phyloP scores from a whole-genome alignment of 2,329 filamentous ascomycete genomes.

The Cercospora berteroae region DNA sequence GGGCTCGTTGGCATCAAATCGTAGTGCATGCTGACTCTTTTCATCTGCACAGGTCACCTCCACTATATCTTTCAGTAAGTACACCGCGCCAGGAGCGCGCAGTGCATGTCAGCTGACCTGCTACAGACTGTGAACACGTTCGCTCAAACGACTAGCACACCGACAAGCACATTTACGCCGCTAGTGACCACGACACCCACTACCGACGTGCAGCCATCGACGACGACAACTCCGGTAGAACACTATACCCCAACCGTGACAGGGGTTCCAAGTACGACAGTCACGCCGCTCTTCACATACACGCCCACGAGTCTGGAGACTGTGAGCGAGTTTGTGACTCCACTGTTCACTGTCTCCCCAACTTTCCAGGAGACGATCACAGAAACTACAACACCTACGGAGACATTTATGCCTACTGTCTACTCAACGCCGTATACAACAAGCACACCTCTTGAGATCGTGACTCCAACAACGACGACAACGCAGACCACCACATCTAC shows the following conservation, averaged over 20 bases:
- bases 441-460: background rate
- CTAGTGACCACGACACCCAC: background rate
- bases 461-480: background rate
- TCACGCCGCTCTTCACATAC: background rate
- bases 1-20: no score
- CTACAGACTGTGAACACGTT: no score
- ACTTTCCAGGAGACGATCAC: background rate
- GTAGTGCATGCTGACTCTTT: no score
- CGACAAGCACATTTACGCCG: background rate
- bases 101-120: no score
- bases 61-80: no score
- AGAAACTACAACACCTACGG: background rate
- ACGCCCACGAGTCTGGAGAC: background rate
- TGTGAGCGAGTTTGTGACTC: background rate
- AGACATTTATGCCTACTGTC: background rate
- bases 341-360: background rate
- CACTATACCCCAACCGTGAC: background rate
- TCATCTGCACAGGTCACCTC: no score
- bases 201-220: background rate
- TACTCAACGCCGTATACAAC: background rate
- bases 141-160: background rate
- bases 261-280: background rate
- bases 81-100: no score
- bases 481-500: background rate
- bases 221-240: background rate